phyloP scores from a whole-genome alignment of 805 yeast species.

The Metschnikowia cubensis region DNA sequence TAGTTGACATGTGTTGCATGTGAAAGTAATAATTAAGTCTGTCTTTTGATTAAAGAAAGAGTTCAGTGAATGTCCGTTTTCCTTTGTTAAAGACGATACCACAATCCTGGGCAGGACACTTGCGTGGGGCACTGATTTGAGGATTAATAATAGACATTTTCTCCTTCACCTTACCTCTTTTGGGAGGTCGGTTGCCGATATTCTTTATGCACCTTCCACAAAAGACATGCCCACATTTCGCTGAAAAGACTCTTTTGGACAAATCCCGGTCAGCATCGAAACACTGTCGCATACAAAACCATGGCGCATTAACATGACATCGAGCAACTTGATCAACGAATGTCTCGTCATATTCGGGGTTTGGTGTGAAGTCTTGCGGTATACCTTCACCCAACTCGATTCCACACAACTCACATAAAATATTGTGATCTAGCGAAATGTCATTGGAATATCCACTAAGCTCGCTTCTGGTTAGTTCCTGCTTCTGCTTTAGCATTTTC shows the following conservation, averaged over 20 bases:
- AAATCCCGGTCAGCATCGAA: conserved; percentile 54
- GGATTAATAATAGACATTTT: conserved; percentile 31
- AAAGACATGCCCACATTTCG: conserved; percentile 75
- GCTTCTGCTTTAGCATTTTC: conserved; percentile 27
- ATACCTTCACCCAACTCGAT: conserved; percentile 70
- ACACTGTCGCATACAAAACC: conserved; percentile 50
- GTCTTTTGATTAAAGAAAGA: conserved; percentile 25
- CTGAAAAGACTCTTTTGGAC: conserved; percentile 62
- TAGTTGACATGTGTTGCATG: neutral
- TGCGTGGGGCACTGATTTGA: conserved; percentile 47
- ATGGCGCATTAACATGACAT: conserved; percentile 54
- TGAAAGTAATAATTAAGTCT: neutral
- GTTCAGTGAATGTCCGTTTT: conserved; percentile 49
- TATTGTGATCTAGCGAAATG: conserved; percentile 17
- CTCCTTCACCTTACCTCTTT: conserved; percentile 15
- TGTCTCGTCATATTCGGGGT: conserved; percentile 26
- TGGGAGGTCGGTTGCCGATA: conserved; percentile 45
- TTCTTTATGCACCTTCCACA: conserved; percentile 82
- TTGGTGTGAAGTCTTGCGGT: conserved; percentile 46
- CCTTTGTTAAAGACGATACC: conserved; percentile 39
- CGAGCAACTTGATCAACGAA: conserved; percentile 23
- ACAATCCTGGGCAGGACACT: conserved; percentile 57
- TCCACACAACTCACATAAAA: conserved; percentile 64
- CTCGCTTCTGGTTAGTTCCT: conserved; percentile 22
- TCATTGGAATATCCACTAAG: conserved; percentile 28